Evolutionary conservation across 176 grass and related monocot genomes (phyloP), one percentile per base, ranked within the genome.

Genomic region (Elaeis guineensis): DNA sequence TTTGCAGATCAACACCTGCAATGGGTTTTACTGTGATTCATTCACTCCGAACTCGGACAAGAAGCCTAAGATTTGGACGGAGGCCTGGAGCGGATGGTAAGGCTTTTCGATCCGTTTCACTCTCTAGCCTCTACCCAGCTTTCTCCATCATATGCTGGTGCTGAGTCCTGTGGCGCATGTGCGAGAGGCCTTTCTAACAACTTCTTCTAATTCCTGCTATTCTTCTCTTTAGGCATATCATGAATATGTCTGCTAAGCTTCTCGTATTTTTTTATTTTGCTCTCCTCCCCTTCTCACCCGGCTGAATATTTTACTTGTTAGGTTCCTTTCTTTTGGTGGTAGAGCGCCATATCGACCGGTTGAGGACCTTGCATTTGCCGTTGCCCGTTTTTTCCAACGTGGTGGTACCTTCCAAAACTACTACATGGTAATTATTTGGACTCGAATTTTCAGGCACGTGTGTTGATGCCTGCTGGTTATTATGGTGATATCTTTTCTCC

Each of bases 321-420:
- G 81, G 93, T 98, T 92, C 81, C 88, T 85, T 60, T 80, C 84
- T 56, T 98, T 98, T 55, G 93, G 93, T 61, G 87, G 84, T 76
- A 63, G 59, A 25, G 87, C 77, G 59, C 93, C 93, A 20, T 98
- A 98, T 72, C 86, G 93, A 23, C 93, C 93, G 15, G 69, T 54
- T 51, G 75, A 98, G 78, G 88, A 98, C 80, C 25, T 98, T 61
- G 87, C 88, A 67, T 98, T 98, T 86, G 76, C 88, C 18, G 93
- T 98, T 63, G 84, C 93, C 3, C 19, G 93, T 0, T 98, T 98
- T 75, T 98, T 92, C 73, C 84, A 98, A 86, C 87, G 87, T 70
- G 93, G 93, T 6, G 93, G 93, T 62, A 98, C 93, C 4, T 83
- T 98, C 73, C 93, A 98, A 77, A 98, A 98, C 69, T 98, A 98